These are phyloP conservation scores for Elongisporangium prolatum DNA, from an alignment of 352 stramenopile species.

Conservation along the genomic window DNA sequence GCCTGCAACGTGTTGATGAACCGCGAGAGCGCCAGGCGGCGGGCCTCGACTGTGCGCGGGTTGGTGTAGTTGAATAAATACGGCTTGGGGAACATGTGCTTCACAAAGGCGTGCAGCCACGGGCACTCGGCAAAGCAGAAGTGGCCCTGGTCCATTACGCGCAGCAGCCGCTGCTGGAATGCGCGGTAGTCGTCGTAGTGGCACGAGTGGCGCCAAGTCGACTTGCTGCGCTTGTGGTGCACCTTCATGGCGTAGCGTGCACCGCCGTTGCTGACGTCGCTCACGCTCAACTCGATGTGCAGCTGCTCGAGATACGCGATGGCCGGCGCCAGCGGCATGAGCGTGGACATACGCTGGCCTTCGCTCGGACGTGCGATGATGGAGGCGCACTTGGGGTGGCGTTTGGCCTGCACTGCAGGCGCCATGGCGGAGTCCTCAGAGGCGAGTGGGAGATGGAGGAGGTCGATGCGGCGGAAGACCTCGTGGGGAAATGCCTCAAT, in stretches of 20 bases:
- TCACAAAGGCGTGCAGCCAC: constrained; percentile 36
- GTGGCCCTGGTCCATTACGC: constrained; percentile 25
- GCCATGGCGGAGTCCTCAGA: background rate
- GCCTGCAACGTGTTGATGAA: constrained; percentile 35
- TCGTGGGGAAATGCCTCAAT: background rate
- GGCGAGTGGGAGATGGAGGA: background rate
- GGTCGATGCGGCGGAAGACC: background rate
- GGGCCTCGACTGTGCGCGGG: constrained; percentile 22
- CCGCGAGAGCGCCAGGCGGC: constrained; percentile 21
- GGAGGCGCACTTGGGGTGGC: constrained; percentile 31
- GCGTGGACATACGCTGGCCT: constrained; percentile 6
- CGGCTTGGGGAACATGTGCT: constrained; percentile 20
- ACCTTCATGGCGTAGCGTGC: constrained; percentile 27
- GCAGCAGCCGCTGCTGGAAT: constrained; percentile 30
- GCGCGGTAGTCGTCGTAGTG: constrained; percentile 31
- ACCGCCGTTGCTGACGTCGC: constrained; percentile 14
- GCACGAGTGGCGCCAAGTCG: constrained; percentile 29
- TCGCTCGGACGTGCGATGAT: constrained; percentile 2
- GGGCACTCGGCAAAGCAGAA: constrained; percentile 42
- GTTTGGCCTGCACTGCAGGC: constrained; percentile 5
- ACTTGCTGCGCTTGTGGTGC: constrained; percentile 27
- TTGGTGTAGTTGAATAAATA: constrained; percentile 21
- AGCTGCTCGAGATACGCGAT: constrained; percentile 27
- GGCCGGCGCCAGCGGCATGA: constrained; percentile 13
- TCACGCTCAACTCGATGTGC: constrained; percentile 22